These are phyloP conservation scores for Zanthoxylum bungeanum DNA, from an alignment of 345 rosid species.

Conservation along the genomic window DNA sequence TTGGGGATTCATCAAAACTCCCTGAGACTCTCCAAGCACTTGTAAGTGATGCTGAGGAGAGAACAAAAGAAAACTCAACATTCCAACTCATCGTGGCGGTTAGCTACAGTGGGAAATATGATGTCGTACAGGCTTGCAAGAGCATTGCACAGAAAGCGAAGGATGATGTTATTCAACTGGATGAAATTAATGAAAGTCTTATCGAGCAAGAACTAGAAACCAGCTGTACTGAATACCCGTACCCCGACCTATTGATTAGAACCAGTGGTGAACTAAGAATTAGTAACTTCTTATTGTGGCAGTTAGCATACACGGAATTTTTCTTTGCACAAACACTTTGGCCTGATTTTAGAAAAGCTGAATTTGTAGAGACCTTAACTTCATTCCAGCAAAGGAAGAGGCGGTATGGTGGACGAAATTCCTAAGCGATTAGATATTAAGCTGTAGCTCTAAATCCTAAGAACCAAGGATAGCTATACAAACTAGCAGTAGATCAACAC, in stretches of 20 bases:
- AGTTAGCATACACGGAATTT: slow-evolving; percentile 78
- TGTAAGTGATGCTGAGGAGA: slow-evolving; percentile 45
- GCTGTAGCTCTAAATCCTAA: neutral
- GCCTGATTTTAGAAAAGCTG: slow-evolving; percentile 74
- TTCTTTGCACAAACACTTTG: slow-evolving; percentile 58
- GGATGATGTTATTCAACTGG: slow-evolving; percentile 42
- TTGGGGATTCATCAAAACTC: slow-evolving; percentile 65
- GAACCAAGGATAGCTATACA: neutral
- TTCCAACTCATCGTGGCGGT: slow-evolving; percentile 71
- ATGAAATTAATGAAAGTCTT: slow-evolving; percentile 52
- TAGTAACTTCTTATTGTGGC: slow-evolving; percentile 85
- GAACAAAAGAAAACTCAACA: slow-evolving; percentile 41
- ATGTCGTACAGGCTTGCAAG: slow-evolving; percentile 62
- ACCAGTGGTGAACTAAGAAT: slow-evolving; percentile 77
- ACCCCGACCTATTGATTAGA: slow-evolving; percentile 70
- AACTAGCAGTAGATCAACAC: neutral
- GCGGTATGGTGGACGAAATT: slow-evolving; percentile 56
- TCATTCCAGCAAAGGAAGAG: slow-evolving; percentile 73
- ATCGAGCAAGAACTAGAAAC: slow-evolving; percentile 69
- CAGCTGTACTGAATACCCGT: slow-evolving; percentile 53
- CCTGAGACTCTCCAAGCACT: slow-evolving; percentile 36
- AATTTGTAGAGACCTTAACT: slow-evolving; percentile 53
- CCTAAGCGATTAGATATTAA: slow-evolving; percentile 10
- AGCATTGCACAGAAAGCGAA: slow-evolving; percentile 53
- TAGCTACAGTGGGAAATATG: slow-evolving; percentile 74